Conservation (phyloP, 352 stramenopile species). For the Pythium periplocum region DNA sequence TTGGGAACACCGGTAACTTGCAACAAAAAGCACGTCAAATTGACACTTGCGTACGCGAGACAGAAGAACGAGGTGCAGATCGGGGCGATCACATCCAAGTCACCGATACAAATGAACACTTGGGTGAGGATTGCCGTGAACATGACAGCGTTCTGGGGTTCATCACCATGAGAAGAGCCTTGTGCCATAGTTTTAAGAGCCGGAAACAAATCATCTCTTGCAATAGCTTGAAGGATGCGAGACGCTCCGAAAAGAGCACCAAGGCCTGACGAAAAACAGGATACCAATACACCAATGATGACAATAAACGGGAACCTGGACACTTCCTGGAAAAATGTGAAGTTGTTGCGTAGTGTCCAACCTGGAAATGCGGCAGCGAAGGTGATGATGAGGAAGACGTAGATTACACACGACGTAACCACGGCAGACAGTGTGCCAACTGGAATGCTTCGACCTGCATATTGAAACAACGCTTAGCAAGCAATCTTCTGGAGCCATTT, state of each 20-base stretch:
- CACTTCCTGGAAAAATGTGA: conserved; percentile 76
- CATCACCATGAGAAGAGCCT: conserved; percentile 53
- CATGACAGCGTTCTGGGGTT: conserved; percentile 62
- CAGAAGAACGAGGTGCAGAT: conserved; percentile 85
- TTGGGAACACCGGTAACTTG: conserved; percentile 77
- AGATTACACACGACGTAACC: conserved; percentile 51
- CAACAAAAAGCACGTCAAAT: conserved; percentile 70
- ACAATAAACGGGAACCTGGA: conserved; percentile 43
- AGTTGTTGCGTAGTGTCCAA: conserved; percentile 55
- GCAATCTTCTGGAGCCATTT: too few relatives aligned
- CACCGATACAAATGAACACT: conserved; percentile 68
- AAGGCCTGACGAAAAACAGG: conserved; percentile 62
- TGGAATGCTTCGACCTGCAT: conserved; percentile 47
- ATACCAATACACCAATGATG: conserved; percentile 60
- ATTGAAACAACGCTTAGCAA: neutral
- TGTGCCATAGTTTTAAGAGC: conserved; percentile 36
- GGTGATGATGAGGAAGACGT: conserved; percentile 67
- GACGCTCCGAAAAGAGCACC: conserved; percentile 66
- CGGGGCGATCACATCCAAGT: conserved; percentile 66
- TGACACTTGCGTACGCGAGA: conserved; percentile 66
- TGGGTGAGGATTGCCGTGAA: conserved; percentile 58
- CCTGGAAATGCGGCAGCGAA: conserved; percentile 53
- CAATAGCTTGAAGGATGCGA: conserved; percentile 70
- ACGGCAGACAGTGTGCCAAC: conserved; percentile 65
- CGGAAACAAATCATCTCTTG: conserved; percentile 64